phyloP scores from a whole-genome alignment of 2,329 filamentous ascomycete genomes.

The Aspergillus proliferans region DNA sequence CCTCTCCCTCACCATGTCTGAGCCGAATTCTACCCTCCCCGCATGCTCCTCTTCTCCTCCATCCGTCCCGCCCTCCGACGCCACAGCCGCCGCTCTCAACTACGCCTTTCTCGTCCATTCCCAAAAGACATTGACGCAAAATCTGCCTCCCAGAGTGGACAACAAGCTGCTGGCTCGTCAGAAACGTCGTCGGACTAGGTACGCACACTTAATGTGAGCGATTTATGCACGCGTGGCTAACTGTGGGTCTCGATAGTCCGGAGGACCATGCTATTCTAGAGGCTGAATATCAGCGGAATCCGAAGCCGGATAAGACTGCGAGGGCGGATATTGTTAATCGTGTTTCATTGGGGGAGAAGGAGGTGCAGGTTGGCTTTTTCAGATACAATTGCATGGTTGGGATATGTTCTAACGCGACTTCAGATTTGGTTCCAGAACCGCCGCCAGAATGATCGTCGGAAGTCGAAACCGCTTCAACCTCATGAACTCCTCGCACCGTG shows the following conservation, averaged over 20 bases:
- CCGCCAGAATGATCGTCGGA: slow-evolving; percentile 84
- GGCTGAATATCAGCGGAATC: slow-evolving; percentile 73
- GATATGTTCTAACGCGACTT: slow-evolving; percentile 19
- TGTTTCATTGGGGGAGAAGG: slow-evolving; percentile 87
- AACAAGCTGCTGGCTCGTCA: slow-evolving; percentile 56
- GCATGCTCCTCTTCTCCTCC: slow-evolving; percentile 28
- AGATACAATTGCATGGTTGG: slow-evolving; percentile 2
- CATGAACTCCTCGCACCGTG: slow-evolving; percentile 59
- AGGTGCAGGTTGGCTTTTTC: slow-evolving; percentile 71
- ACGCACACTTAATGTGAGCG: slow-evolving; percentile 13
- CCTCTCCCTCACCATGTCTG: slow-evolving; percentile 25
- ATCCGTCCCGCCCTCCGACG: slow-evolving; percentile 26
- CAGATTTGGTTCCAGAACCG: slow-evolving; percentile 98
- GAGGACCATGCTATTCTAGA: slow-evolving; percentile 88
- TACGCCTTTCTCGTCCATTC: slow-evolving; percentile 58
- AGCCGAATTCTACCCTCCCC: slow-evolving; percentile 26
- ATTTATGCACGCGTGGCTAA: slow-evolving; percentile 8
- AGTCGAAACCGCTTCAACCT: slow-evolving; percentile 73
- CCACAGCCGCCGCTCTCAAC: slow-evolving; percentile 27
- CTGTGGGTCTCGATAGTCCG: slow-evolving; percentile 48
- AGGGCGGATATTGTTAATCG: slow-evolving; percentile 77
- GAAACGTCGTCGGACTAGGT: slow-evolving; percentile 58
- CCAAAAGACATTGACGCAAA: slow-evolving; percentile 50
- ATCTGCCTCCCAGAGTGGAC: slow-evolving; percentile 52
- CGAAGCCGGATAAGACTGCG: slow-evolving; percentile 85